Percentiles rank a stretch among this genome's conserved stretches.
phyloP scores from a whole-genome alignment of 2,329 filamentous ascomycete genomes.

The Pseudogymnoascus sp. region DNA sequence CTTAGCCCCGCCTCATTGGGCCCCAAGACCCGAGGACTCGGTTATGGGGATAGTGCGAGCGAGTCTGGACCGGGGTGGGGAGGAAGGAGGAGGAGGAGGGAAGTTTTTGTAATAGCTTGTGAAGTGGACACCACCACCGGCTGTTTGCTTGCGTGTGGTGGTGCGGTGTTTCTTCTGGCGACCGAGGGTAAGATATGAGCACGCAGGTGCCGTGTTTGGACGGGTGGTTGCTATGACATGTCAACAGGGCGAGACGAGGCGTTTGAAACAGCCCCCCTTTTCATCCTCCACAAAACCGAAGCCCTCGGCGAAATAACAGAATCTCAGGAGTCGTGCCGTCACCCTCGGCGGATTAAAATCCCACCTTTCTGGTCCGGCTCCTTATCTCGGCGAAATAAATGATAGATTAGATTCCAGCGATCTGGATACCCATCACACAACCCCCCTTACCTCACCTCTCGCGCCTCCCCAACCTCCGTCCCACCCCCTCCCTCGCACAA shows the following conservation, averaged over 20 bases:
- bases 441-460: not conserved
- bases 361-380: not conserved
- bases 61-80: not conserved
- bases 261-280: not conserved
- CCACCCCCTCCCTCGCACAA: not conserved
- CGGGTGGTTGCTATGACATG: not conserved
- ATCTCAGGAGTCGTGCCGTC: not conserved
- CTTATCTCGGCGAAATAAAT: not conserved
- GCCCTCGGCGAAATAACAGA: not conserved
- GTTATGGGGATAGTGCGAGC: not conserved
- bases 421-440: not conserved
- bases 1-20: not conserved
- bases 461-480: not conserved
- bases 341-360: not conserved
- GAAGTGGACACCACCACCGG: not conserved
- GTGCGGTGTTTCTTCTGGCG: not conserved
- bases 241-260: not conserved
- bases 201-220: not conserved
- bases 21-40: not conserved
- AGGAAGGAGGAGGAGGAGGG: too few relatives aligned
- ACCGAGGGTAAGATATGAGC: not conserved
- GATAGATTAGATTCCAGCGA: not conserved
- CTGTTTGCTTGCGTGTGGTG: not conserved
- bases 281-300: not conserved
- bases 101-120: not conserved